Base-by-base conservation (phyloP, 2,329 filamentous ascomycete species). In the Monilinia laxa region DNA sequence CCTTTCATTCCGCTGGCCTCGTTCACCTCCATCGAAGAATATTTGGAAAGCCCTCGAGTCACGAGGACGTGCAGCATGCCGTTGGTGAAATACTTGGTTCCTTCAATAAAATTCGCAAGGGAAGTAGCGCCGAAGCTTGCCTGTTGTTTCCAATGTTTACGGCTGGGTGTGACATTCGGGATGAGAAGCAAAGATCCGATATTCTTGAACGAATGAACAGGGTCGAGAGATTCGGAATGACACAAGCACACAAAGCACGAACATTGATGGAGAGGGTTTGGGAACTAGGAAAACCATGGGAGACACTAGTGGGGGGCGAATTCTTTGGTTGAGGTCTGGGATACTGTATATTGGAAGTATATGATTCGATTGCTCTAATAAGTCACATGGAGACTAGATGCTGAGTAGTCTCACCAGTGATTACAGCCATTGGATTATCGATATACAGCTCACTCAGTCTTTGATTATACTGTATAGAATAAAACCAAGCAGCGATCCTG, bases 71-170 rank as follows among this genome's bases (percentile, higher is more conserved):
- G 0, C 87, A 88, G 71, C 78, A 80, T 14, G 85, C 86, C 0
- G 86, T 93, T 6, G 77, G 81, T 49, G 83, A 85, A 68, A 89
- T 94, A 56, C 79, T 91, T 38, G 79, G 80, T 1, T 84, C 87
- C 42, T 79, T 94, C 68, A 80, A 81, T 28, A 84, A 83, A 49
- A 85, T 95, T 59, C 80, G 86, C 16, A 79, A 82, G 16, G 89
- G 90, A 7, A 88, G 88, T 40, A 87, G 87, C 20, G 90, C 90
- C 0, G 91, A 94, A 77, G 87, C 86, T 11, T 92, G 90, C 73
- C 79, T 91, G 23, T 77, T 95, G 51, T 93, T 95, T 70, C 91
- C 92, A 0, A 87, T 95, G 79, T 95, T 95, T 77, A 91, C 90
- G 1, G 91, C 91, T 1, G 92, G 91, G 0, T 93, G 90, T 71